These are phyloP conservation scores for Mortierella sp. DNA, from an alignment of 371 early-diverging fungal species.

Conservation along the genomic window DNA sequence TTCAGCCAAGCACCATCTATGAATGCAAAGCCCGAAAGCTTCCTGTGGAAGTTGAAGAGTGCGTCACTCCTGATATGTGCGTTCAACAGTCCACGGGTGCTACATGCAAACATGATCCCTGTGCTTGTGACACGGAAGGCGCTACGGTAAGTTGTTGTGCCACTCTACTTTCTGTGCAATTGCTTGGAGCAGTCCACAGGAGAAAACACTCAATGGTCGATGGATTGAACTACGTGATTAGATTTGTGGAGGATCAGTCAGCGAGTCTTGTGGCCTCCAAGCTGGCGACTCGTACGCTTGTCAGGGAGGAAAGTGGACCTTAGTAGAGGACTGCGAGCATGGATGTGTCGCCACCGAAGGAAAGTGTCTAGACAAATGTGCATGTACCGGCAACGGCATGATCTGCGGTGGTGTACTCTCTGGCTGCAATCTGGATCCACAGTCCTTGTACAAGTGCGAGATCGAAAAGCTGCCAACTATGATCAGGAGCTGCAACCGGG, in stretches of 20 bases:
- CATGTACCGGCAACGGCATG: conserved; percentile 3
- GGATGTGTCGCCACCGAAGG: background rate
- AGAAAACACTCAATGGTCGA: too few relatives aligned
- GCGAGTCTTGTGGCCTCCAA: conserved; percentile 2
- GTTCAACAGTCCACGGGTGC: background rate
- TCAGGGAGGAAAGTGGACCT: background rate
- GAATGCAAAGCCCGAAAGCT: background rate
- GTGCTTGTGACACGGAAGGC: background rate
- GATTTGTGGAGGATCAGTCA: conserved; percentile 12
- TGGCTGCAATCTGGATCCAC: conserved; percentile 3
- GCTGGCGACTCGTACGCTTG: background rate
- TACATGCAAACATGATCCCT: conserved; percentile 5
- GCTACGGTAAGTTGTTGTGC: conserved; percentile 9
- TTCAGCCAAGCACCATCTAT: background rate
- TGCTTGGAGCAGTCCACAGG: too few relatives aligned
- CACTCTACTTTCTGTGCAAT: too few relatives aligned
- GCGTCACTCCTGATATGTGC: background rate
- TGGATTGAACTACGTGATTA: background rate
- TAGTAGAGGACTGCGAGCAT: background rate
- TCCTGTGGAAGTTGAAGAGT: background rate
- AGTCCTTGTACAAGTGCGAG: conserved; percentile 7
- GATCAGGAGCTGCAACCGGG: conserved; percentile 2
- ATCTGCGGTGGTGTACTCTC: conserved; percentile 9
- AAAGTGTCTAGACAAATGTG: conserved; percentile 7
- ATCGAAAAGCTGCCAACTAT: background rate